Conservation (phyloP, 176 grass and related monocot genomes). For the Paspalum notatum region DNA sequence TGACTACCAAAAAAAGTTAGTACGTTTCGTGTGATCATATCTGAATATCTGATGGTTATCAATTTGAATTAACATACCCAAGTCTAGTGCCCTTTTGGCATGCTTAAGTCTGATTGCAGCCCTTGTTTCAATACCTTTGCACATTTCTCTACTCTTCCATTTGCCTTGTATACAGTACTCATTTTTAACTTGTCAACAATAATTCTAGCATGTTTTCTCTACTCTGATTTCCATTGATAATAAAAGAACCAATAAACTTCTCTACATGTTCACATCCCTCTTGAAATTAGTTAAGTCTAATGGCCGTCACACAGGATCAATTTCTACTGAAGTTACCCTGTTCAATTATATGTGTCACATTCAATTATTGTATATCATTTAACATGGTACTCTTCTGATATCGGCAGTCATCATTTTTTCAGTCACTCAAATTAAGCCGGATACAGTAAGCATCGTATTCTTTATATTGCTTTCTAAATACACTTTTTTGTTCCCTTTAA, state of each 20-base stretch:
- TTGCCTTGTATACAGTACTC: neutral
- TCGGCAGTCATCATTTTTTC: neutral
- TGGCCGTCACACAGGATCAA: neutral
- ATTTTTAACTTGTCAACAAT: neutral
- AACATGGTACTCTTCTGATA: neutral
- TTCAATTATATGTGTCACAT: neutral
- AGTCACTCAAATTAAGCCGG: neutral
- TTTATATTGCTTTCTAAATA: neutral
- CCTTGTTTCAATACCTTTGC: neutral
- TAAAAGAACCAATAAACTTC: neutral
- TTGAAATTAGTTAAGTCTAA: neutral
- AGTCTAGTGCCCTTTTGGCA: too few species aligned
- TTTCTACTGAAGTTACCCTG: neutral
- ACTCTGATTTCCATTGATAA: neutral
- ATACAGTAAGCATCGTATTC: neutral
- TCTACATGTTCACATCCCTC: neutral
- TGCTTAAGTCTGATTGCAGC: neutral
- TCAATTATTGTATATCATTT: neutral
- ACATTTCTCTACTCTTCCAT: neutral
- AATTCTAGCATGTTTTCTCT: neutral
- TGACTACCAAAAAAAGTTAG: neutral
- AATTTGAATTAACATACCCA: neutral
- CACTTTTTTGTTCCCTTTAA: neutral
- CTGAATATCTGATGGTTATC: slow-evolving; percentile 6
- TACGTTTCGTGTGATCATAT: neutral